These are phyloP conservation scores for Corylus americana DNA, from an alignment of 306 rosid species.

Conservation along the genomic window DNA sequence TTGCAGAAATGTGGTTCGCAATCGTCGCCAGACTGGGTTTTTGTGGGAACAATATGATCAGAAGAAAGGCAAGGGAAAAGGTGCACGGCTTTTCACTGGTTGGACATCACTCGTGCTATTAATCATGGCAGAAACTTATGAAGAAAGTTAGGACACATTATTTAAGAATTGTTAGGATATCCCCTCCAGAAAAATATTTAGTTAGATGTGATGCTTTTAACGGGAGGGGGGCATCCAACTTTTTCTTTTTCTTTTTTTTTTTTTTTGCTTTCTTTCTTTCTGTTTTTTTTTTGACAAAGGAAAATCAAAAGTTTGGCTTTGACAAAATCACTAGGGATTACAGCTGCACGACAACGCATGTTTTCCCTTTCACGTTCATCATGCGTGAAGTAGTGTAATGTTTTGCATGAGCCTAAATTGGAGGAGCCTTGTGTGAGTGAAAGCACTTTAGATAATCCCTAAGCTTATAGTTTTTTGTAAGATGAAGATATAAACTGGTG, in stretches of 20 bases:
- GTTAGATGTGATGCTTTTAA: background rate
- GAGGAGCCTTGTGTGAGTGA: background rate
- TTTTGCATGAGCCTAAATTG: background rate
- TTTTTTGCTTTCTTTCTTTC: too few relatives aligned
- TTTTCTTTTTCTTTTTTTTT: too few relatives aligned
- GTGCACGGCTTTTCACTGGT: conserved; percentile 81
- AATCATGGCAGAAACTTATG: conserved; percentile 80
- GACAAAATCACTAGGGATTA: background rate
- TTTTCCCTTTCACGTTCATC: background rate
- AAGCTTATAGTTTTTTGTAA: background rate
- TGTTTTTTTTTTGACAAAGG: background rate
- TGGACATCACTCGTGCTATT: conserved; percentile 89
- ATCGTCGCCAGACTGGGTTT: conserved; percentile 65
- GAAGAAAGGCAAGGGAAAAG: conserved; percentile 80
- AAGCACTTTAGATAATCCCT: background rate
- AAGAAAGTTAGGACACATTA: conserved; percentile 35
- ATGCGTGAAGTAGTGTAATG: background rate
- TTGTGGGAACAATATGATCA: conserved; percentile 95
- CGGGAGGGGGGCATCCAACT: background rate
- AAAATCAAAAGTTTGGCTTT: too few relatives aligned
- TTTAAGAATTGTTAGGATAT: background rate
- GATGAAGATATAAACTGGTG: background rate
- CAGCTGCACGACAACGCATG: background rate
- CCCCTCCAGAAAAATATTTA: background rate
- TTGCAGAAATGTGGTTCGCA: conserved; percentile 64